phyloP scores from a whole-genome alignment of 1,284 basidiomycete species.

The Blastosporella zonata region DNA sequence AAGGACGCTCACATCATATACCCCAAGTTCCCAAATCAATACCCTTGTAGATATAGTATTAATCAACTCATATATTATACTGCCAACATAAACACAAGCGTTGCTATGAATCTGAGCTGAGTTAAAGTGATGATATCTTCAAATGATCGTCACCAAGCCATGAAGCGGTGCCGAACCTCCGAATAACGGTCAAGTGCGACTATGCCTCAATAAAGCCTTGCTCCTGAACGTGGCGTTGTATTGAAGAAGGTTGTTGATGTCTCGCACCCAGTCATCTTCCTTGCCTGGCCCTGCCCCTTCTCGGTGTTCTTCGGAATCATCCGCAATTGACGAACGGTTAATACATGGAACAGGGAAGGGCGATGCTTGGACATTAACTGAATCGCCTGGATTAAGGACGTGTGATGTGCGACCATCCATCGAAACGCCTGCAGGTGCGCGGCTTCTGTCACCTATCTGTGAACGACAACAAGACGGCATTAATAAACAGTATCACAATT shows the following conservation, averaged over 20 bases:
- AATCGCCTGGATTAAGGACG: constrained; percentile 79
- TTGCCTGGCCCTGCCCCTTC: constrained; percentile 70
- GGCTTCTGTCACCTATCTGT: constrained; percentile 82
- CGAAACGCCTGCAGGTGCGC: constrained; percentile 85
- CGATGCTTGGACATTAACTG: constrained; percentile 82
- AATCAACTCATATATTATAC: too few relatives aligned
- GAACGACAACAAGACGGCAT: not conserved
- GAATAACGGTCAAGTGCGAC: constrained; percentile 39
- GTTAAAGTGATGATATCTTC: too few relatives aligned
- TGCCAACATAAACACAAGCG: too few relatives aligned
- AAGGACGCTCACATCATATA: not conserved
- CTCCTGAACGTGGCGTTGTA: constrained; percentile 91
- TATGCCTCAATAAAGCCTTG: constrained; percentile 73
- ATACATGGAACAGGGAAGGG: constrained; percentile 92
- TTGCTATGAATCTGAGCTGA: too few relatives aligned
- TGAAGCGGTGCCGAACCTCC: not conserved
- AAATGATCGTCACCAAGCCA: too few relatives aligned
- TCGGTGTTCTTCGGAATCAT: constrained; percentile 45
- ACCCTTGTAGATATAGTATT: not conserved
- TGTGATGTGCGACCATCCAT: constrained; percentile 90
- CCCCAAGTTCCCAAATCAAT: not conserved
- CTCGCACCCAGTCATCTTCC: constrained; percentile 93
- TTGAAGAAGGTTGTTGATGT: constrained; percentile 91
- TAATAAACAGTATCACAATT: constrained; percentile 3
- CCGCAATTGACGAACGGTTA: constrained; percentile 74